Evolutionary conservation across 306 rosid genomes (phyloP), one percentile per base, ranked within the genome.

Genomic region (Geum urbanum): DNA sequence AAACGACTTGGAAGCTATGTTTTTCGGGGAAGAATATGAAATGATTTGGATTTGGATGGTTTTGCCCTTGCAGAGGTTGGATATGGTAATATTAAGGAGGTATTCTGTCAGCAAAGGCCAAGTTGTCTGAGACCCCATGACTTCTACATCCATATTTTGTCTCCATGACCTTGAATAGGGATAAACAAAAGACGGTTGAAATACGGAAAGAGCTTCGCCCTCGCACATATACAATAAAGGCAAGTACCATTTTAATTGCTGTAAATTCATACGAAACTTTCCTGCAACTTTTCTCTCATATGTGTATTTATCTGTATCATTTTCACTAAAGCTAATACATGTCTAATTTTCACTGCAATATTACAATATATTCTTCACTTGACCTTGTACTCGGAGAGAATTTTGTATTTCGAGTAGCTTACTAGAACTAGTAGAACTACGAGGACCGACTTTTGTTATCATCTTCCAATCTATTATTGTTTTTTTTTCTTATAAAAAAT

Each of bases 81-180:
- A 1, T 92, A 85, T 71, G 98, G 98, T 82, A 92, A 90, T 79
- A 55, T 88, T 14, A 92, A 81, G 0, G 87, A 79, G 98, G 98
- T 45, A 83, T 92, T 81, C 85, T 92, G 83, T 83, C 97, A 0
- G 97, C 98, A 52, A 88, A 86, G 86, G 84, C 98, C 15, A 86
- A 86, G 90, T 79, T 92, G 83, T 92, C 86, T 76, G 98, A 92
- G 74, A 92, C 97, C 76, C 97, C 98, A 3, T 96, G 98, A 60
- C 96, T 92, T 53, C 66, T 88, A 75, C 96, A 88, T 69, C 96
- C 96, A 1, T 92, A 90, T 75, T 76, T 90, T 57, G 66, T 88
- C 77, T 88, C 98, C 16, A 82, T 76, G 89, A 88, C 96, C 80
- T 85, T 92, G 85, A 82, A 85, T 27, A 79, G 90, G 71, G 96